Evolutionary conservation across 305 asterid species (phyloP).

Genomic region (Solanum hybrid): DNA sequence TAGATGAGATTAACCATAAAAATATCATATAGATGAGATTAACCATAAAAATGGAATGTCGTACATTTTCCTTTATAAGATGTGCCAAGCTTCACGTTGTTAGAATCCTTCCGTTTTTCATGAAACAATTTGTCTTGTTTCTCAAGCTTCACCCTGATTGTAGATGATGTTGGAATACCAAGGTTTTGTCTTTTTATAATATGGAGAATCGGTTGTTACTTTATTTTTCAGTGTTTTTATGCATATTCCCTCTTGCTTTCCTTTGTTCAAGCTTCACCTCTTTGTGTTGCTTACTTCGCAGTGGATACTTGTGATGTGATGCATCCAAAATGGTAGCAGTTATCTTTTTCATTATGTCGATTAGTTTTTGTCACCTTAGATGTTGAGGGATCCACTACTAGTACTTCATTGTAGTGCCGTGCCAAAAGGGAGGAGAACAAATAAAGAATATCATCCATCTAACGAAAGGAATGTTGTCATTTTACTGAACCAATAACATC

Average conservation of each 20-base stretch:
- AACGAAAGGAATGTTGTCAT: background rate
- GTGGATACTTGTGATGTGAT: background rate
- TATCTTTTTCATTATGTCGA: background rate
- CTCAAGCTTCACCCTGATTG: background rate
- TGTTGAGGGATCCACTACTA: background rate
- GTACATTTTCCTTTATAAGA: background rate
- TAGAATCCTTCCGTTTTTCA: background rate
- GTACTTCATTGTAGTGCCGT: background rate
- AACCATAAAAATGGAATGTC: background rate
- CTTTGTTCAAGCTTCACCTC: background rate
- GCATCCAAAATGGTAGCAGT: background rate
- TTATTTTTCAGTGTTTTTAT: background rate
- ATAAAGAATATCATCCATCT: background rate
- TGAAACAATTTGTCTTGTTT: background rate
- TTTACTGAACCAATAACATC: background rate
- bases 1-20: background rate
- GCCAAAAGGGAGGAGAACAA: background rate
- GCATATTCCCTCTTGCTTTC: background rate
- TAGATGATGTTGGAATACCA: background rate
- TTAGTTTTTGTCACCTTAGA: background rate
- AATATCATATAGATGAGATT: background rate
- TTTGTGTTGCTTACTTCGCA: background rate
- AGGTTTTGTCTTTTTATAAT: background rate
- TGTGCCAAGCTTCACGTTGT: background rate
- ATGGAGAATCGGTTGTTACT: background rate